These are phyloP conservation scores for Coemansia reversa DNA, from an alignment of 192 early-diverging fungal genomes.

Conservation along the genomic window DNA sequence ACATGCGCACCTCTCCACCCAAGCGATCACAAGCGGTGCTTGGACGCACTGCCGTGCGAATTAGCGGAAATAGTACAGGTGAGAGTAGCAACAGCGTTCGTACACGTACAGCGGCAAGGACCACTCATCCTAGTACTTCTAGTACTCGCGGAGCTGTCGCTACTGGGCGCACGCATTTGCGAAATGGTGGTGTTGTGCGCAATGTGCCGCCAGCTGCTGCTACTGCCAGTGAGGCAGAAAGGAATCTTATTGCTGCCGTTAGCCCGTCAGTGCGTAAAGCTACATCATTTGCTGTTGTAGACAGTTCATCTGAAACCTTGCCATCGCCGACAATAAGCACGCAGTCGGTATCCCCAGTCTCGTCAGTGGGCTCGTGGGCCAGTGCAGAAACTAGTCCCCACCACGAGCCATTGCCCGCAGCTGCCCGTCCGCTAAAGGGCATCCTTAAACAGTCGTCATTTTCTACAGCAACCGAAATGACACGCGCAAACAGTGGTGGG, in stretches of 20 bases:
- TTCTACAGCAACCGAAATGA: neutral
- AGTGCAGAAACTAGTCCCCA: conserved; percentile 42
- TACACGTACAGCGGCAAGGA: conserved; percentile 10
- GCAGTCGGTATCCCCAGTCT: conserved; percentile 27
- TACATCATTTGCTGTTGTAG: conserved; percentile 3
- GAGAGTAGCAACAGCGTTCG: conserved; percentile 1
- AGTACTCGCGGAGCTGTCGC: conserved; percentile 3
- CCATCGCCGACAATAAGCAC: conserved; percentile 36
- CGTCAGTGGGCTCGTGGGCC: conserved; percentile 40
- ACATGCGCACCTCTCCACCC: conserved; percentile 25
- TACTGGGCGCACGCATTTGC: neutral
- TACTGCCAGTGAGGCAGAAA: conserved; percentile 9
- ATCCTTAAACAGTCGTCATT: conserved; percentile 40
- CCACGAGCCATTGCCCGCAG: conserved; percentile 48
- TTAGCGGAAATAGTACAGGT: conserved; percentile 3
- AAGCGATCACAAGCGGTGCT: conserved; percentile 21
- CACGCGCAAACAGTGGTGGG: neutral
- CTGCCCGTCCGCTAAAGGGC: conserved; percentile 39
- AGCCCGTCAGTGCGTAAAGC: conserved; percentile 23
- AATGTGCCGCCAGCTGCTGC: neutral
- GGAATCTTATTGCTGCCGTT: conserved; percentile 7
- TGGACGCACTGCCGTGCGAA: conserved; percentile 28
- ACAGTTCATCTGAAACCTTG: conserved; percentile 20
- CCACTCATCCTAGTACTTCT: neutral
- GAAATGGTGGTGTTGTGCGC: neutral